phyloP scores from a whole-genome alignment of 352 stramenopile species.

The Elongisporangium undulatum region DNA sequence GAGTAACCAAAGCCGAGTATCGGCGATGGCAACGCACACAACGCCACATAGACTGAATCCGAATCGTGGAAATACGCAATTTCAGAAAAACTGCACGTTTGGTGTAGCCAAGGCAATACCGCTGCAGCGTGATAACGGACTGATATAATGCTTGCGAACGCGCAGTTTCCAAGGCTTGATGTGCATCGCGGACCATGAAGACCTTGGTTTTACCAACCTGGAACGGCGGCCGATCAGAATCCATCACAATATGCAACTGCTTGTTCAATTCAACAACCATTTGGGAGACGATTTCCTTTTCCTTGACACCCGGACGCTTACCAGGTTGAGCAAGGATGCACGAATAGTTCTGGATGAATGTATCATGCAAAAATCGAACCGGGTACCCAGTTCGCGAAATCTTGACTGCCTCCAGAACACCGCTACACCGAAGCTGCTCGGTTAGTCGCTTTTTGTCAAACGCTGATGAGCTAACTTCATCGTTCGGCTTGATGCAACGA shows the following conservation, averaged over 20 bases:
- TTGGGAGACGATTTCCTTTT: conserved; percentile 42
- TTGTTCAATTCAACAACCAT: conserved; percentile 40
- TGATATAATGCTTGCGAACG: conserved; percentile 64
- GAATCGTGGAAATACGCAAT: conserved; percentile 37
- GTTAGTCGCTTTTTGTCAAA: conserved; percentile 70
- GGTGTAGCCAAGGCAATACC: conserved; percentile 67
- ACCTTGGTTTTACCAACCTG: conserved; percentile 84
- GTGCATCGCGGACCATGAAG: conserved; percentile 64
- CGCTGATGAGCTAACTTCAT: conserved; percentile 42
- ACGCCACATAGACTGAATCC: conserved; percentile 54
- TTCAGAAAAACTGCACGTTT: conserved; percentile 42
- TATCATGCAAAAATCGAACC: conserved; percentile 92
- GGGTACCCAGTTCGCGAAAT: conserved; percentile 89
- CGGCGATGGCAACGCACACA: conserved; percentile 35
- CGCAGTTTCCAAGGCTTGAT: conserved; percentile 59
- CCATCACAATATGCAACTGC: conserved; percentile 27
- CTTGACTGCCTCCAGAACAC: conserved; percentile 86
- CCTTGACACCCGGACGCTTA: conserved; percentile 26
- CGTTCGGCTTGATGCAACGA: conserved; percentile 89
- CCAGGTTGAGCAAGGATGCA: conserved; percentile 55
- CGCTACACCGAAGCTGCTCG: conserved; percentile 84
- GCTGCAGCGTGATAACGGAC: conserved; percentile 67
- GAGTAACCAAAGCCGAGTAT: conserved; percentile 31
- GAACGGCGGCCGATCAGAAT: conserved; percentile 55
- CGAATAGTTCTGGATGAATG: conserved; percentile 88